phyloP scores from a whole-genome alignment of 441 rosid species.

The Brassica hybrid region DNA sequence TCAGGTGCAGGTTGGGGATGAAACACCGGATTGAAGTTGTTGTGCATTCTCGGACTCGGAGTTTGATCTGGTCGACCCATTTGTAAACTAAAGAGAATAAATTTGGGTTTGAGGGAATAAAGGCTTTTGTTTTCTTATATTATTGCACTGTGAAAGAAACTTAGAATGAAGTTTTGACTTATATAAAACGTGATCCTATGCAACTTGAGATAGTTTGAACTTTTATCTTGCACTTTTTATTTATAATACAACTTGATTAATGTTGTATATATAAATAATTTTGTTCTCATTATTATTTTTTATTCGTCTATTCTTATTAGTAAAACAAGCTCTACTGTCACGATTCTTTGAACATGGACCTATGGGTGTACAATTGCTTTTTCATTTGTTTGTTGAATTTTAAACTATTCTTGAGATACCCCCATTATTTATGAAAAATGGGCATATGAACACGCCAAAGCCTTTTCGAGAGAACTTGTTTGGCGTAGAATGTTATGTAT shows the following conservation, averaged over 20 bases:
- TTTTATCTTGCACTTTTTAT: constrained; percentile 21
- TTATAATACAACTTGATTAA: constrained; percentile 17
- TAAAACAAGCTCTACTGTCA: constrained; percentile 25
- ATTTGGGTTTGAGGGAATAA: not conserved
- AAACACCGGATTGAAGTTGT: constrained; percentile 24
- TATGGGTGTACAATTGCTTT: not conserved
- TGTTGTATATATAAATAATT: not conserved
- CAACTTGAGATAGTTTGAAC: constrained; percentile 33
- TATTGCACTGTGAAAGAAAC: not conserved
- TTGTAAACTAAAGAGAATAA: constrained; percentile 11
- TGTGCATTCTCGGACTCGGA: constrained; percentile 34
- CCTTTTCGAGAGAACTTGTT: not conserved
- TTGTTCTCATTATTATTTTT: not conserved
- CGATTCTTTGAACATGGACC: constrained; percentile 17
- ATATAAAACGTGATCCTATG: constrained; percentile 13
- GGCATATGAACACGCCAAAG: not conserved
- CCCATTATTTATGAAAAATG: not conserved
- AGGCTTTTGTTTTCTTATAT: not conserved
- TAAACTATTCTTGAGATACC: not conserved
- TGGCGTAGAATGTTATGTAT: not conserved
- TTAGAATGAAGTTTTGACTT: constrained; percentile 25
- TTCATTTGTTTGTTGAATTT: not conserved
- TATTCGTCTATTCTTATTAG: not conserved
- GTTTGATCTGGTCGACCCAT: constrained; percentile 35
- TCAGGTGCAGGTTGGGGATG: constrained; percentile 13